Conservation (phyloP, 768 basidiomycete species). For the Phylloporus sp. region DNA sequence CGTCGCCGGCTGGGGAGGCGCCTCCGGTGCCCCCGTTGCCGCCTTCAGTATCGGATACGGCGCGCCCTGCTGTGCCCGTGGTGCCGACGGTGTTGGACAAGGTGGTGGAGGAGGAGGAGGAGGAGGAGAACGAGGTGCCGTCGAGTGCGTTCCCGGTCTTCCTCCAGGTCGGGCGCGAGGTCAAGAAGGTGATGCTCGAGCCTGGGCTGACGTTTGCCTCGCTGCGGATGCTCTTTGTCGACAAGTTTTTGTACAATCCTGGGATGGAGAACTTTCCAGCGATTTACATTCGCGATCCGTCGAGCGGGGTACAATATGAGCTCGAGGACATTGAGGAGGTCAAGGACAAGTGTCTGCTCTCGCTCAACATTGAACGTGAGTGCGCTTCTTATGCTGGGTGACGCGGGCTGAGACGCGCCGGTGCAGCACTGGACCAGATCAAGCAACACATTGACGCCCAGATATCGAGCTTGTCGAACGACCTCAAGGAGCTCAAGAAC, state of each 20-base stretch:
- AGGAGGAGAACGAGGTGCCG: constrained; percentile 15
- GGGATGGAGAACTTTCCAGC: constrained; percentile 92
- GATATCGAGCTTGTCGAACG: constrained; percentile 78
- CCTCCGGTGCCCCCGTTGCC: constrained; percentile 49
- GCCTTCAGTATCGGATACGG: constrained; percentile 41
- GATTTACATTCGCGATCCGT: constrained; percentile 91
- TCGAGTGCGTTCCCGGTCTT: constrained; percentile 61
- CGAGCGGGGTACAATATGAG: constrained; percentile 92
- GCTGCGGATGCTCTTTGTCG: constrained; percentile 85
- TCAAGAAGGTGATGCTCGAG: constrained; percentile 81
- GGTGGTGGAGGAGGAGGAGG: constrained; percentile 19
- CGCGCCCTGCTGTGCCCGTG: constrained; percentile 10
- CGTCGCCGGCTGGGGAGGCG: constrained; percentile 27
- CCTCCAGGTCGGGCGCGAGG: constrained; percentile 85
- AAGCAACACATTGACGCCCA: constrained; percentile 96
- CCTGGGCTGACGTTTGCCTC: constrained; percentile 66
- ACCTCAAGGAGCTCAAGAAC: constrained; percentile 83
- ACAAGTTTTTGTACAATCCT: constrained; percentile 91
- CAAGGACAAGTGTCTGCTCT: constrained; percentile 81
- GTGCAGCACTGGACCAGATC: constrained; percentile 90
- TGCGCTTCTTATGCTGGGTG: constrained; percentile 18
- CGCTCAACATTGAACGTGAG: constrained; percentile 96
- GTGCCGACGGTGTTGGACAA: constrained; percentile 9
- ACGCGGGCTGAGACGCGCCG: neutral
- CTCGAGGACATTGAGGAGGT: constrained; percentile 93